Evolutionary conservation across 768 basidiomycete genomes (phyloP).

Genomic region (Sistotremastrum niveocremeum): DNA sequence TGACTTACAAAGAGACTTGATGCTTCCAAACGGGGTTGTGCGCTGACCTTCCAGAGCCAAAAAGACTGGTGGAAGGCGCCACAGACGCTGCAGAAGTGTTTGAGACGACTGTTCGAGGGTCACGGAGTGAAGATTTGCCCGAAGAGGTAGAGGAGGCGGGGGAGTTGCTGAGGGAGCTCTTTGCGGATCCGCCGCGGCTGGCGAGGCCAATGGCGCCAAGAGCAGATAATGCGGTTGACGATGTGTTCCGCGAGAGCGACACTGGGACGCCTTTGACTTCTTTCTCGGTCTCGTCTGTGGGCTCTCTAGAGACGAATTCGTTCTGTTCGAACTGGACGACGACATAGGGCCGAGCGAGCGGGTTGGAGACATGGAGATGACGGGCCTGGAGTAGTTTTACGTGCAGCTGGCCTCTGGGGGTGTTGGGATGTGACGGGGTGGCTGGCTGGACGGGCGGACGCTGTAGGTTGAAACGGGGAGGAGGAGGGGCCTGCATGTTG

Average conservation of each 20-base stretch:
- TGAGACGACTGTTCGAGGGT: slow-evolving; percentile 17
- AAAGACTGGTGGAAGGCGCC: slow-evolving; percentile 25
- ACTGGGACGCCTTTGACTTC: slow-evolving; percentile 75
- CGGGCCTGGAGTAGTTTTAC: slow-evolving; percentile 93
- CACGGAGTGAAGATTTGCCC: slow-evolving; percentile 19
- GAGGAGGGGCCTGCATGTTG: slow-evolving; percentile 58
- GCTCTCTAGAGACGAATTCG: slow-evolving; percentile 91
- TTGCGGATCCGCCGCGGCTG: slow-evolving; percentile 24
- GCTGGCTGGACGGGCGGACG: slow-evolving; percentile 18
- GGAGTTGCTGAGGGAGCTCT: slow-evolving; percentile 22
- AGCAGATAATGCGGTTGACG: slow-evolving; percentile 51
- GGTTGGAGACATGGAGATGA: slow-evolving; percentile 57
- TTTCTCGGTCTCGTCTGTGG: slow-evolving; percentile 73
- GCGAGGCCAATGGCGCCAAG: slow-evolving; percentile 46
- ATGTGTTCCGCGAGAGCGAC: slow-evolving; percentile 38
- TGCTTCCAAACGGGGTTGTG: slow-evolving; percentile 99
- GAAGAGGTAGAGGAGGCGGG: slow-evolving; percentile 31
- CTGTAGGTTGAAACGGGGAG: slow-evolving; percentile 19
- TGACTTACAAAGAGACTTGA: slow-evolving; percentile 91
- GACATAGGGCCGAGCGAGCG: slow-evolving; percentile 69
- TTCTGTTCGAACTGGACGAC: slow-evolving; percentile 98
- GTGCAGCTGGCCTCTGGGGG: slow-evolving; percentile 67
- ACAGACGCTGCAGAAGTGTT: slow-evolving; percentile 10
- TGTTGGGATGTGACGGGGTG: slow-evolving; percentile 5
- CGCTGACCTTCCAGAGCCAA: slow-evolving; percentile 46